These are phyloP conservation scores for Patellifolia procumbens DNA, from an alignment of 179 eudicot genomes.

Conservation along the genomic window DNA sequence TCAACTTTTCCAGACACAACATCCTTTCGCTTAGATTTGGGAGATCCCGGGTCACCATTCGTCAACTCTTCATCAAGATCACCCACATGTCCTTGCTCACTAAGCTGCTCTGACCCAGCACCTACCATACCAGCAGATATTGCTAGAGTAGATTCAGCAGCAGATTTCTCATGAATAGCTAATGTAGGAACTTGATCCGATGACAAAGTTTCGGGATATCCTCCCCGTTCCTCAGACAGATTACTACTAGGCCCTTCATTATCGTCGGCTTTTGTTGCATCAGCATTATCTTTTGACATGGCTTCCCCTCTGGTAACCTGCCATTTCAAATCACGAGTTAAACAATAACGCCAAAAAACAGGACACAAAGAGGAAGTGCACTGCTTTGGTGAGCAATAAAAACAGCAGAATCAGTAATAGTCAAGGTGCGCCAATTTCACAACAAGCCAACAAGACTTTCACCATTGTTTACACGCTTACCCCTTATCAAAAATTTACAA, in stretches of 20 bases:
- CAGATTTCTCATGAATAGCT: conserved; percentile 59
- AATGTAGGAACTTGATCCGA: conserved; percentile 75
- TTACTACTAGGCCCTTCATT: conserved; percentile 39
- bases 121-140: conserved; percentile 36
- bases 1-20: conserved; percentile 42
- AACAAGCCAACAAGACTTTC: conserved; percentile 7
- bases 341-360: conserved; percentile 14
- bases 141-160: conserved; percentile 34
- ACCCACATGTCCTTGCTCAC: conserved; percentile 37
- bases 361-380: neutral
- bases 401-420: neutral
- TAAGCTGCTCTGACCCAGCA: conserved; percentile 37
- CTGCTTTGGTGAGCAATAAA: neutral
- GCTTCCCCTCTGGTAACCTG: conserved; percentile 61
- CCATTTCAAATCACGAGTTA: conserved; percentile 9
- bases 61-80: conserved; percentile 41
- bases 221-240: conserved; percentile 45
- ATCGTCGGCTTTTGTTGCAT: conserved; percentile 39
- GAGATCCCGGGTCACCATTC: conserved; percentile 55
- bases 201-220: conserved; percentile 36
- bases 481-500: neutral
- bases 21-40: conserved; percentile 45
- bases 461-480: neutral
- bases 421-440: neutral
- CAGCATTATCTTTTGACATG: conserved; percentile 38